phyloP scores from a whole-genome alignment of 2,329 filamentous ascomycete species.

The Shiraia sp. region DNA sequence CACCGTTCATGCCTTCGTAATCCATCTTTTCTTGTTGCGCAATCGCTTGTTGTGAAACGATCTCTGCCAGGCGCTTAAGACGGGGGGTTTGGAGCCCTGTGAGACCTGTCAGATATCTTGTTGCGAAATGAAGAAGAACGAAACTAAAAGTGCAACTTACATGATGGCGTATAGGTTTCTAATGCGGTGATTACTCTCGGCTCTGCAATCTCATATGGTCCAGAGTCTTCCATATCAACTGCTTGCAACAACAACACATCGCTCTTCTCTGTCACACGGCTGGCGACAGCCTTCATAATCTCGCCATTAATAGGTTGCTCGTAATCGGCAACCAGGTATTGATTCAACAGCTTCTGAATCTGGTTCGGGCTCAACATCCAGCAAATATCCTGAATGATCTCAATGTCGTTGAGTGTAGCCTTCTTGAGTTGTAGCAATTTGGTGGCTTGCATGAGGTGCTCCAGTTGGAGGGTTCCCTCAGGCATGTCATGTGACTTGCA shows the following conservation, averaged over 20 bases:
- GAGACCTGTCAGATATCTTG: slow-evolving; percentile 32
- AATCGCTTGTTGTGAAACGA: slow-evolving; percentile 94
- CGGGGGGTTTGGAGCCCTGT: slow-evolving; percentile 93
- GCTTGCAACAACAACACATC: slow-evolving; percentile 91
- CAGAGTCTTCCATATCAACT: slow-evolving; percentile 98
- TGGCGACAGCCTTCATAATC: slow-evolving; percentile 99
- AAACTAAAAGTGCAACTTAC: slow-evolving; percentile 58
- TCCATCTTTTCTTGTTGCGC: slow-evolving; percentile 90
- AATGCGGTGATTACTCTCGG: slow-evolving; percentile 92
- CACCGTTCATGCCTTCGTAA: slow-evolving; percentile 39
- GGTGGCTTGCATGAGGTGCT: slow-evolving; percentile 99
- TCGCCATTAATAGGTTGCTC: slow-evolving; percentile 99
- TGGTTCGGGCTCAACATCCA: slow-evolving; percentile 99
- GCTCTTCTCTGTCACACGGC: slow-evolving; percentile 95
- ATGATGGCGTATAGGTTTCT: slow-evolving; percentile 97
- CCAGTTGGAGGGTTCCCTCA: slow-evolving; percentile 92
- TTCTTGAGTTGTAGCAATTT: slow-evolving; percentile 99
- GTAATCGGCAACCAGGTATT: slow-evolving; percentile 97
- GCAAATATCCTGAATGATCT: slow-evolving; percentile 99
- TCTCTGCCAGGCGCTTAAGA: slow-evolving; percentile 94
- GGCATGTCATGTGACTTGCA: slow-evolving; percentile 99
- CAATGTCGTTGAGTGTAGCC: slow-evolving; percentile 96
- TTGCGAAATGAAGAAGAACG: not conserved
- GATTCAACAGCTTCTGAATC: slow-evolving; percentile 97
- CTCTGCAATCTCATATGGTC: slow-evolving; percentile 97